Evolutionary conservation across 345 rosid species (phyloP).

Genomic region (Mangifera indica): DNA sequence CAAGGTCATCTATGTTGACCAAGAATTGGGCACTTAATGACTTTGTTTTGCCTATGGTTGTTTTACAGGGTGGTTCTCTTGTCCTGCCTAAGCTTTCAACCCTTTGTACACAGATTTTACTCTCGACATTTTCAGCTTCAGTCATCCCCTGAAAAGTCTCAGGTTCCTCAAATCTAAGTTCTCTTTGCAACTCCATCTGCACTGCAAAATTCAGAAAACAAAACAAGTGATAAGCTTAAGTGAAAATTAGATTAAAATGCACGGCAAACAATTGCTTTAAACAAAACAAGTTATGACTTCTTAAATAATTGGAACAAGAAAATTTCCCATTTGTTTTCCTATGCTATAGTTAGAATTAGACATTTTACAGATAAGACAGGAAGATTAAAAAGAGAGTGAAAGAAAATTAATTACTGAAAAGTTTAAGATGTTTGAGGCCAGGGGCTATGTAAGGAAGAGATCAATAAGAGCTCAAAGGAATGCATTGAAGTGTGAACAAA

Average conservation of each 20-base stretch:
- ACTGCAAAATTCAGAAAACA: neutral
- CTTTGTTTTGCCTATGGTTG: neutral
- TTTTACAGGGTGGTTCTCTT: neutral
- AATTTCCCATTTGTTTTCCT: neutral
- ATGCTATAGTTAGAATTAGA: neutral
- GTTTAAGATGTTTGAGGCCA: neutral
- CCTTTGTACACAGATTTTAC: neutral
- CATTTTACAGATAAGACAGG: neutral
- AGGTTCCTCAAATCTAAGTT: neutral
- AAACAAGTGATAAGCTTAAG: neutral
- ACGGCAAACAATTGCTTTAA: neutral
- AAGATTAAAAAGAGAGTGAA: neutral
- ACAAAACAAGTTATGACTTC: neutral
- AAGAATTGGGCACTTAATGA: neutral
- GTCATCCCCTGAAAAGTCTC: neutral
- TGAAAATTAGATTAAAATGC: neutral
- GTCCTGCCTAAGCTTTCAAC: neutral
- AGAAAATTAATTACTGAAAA: neutral
- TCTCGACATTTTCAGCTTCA: constrained; percentile 1
- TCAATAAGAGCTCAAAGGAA: neutral
- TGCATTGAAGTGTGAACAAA: neutral
- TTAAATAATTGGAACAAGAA: neutral
- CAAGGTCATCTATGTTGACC: constrained; percentile 18
- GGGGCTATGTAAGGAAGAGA: neutral
- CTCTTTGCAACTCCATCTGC: neutral